Conservation (phyloP, 2,329 filamentous ascomycete genomes). For the Westerdykella sp. region DNA sequence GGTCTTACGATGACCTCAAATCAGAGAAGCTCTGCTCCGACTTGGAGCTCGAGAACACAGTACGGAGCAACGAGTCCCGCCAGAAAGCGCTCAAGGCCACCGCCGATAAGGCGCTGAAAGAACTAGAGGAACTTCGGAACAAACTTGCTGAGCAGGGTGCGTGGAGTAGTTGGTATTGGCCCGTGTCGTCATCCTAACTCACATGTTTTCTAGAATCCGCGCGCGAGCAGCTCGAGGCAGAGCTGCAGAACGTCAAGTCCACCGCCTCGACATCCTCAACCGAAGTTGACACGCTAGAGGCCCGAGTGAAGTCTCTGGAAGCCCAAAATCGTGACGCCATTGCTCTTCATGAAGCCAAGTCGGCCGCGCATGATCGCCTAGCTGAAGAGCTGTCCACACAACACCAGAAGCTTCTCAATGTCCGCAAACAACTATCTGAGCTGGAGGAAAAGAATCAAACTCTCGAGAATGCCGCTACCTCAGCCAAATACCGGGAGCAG, state of each 20-base stretch:
- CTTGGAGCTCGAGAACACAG: constrained; percentile 87
- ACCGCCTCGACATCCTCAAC: constrained; percentile 66
- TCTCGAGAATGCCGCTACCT: constrained; percentile 71
- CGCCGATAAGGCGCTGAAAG: constrained; percentile 75
- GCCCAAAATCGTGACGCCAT: constrained; percentile 88
- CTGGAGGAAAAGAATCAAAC: constrained; percentile 80
- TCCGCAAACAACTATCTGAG: constrained; percentile 73
- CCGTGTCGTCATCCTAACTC: constrained; percentile 8
- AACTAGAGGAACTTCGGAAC: constrained; percentile 72
- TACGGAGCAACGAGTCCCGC: constrained; percentile 76
- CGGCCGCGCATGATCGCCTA: constrained; percentile 75
- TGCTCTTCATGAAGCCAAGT: constrained; percentile 83
- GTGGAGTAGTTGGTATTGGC: constrained; percentile 13
- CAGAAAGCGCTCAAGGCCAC: constrained; percentile 74
- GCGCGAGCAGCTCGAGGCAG: constrained; percentile 69
- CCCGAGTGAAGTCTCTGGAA: constrained; percentile 80
- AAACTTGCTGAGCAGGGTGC: constrained; percentile 79
- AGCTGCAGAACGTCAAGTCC: constrained; percentile 71
- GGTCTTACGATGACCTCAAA: constrained; percentile 73
- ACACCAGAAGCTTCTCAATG: constrained; percentile 78
- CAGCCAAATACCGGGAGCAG: constrained; percentile 84
- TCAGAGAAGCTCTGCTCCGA: constrained; percentile 84
- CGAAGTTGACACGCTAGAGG: constrained; percentile 68
- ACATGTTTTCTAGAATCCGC: constrained; percentile 58
- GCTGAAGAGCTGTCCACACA: constrained; percentile 81